Evolutionary conservation across 192 early-diverging fungal species (phyloP), one percentile per base, ranked within the genome.

Genomic region (Funneliformis geosporum): DNA sequence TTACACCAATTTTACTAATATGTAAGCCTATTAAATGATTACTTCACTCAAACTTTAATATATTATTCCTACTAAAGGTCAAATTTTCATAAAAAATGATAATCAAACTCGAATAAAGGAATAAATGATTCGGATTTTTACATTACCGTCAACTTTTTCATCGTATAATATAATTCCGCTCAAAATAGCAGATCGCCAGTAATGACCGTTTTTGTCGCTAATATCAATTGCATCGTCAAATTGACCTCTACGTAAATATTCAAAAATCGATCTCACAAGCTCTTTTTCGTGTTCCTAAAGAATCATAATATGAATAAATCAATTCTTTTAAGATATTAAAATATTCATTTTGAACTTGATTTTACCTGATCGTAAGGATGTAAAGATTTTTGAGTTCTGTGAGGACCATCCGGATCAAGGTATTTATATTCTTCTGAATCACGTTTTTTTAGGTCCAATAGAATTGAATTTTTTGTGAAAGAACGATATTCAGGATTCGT

Each of bases 121-220:
- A 66, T 55, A 55, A 1, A 28, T 66, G 25, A 38, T 18, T 62
- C 5, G n/a, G 7, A 33, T 18, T 16, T 42, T 21, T 21, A 43
- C 38, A 42, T 69, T 69, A 78, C 75, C 76, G 27, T 60, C 42
- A 65, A 61, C 76, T 0, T 85, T 79, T 79, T 94, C 92, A 44
- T 81, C 84, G 79, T 85, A 90, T 11, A 90, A 79, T 8, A 89
- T 69, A 6, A 87, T 88, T 23, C 95, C 96, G 62, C 87, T 81
- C 40, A 97, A 81, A 79, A 89, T 91, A 2, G 95, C 96, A 9
- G 95, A 93, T 40, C 90, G 87, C 94, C 95, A 96, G 8, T 89
- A 88, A 75, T 96, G 92, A 71, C 91, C 91, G 77, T 89, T 88
- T 60, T 91, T 85, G 8, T 87, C 79, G 70, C 95, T 96, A 39